Evolutionary conservation across 495 filamentous ascomycete species (phyloP), one percentile per base, ranked within the genome.

Genomic region (Staphylotrichum longicolle): DNA sequence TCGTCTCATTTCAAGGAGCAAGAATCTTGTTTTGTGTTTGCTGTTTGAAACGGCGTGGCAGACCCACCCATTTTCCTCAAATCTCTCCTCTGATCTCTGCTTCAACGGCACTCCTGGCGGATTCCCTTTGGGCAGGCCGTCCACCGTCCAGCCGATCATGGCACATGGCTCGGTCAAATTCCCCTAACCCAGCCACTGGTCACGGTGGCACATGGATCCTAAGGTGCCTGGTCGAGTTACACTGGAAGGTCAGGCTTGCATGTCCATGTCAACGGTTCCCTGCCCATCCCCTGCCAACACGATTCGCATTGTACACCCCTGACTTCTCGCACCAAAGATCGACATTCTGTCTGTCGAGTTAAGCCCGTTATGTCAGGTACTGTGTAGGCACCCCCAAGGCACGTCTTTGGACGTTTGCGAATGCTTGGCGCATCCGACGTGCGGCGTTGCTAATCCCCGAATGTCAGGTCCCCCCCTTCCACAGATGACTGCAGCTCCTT

Each of bases 341-440:
- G 57, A 33, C 62, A 60, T 30, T 49, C 52, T 42, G 4, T 10
- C 27, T 57, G 15, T 11, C 52, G 3, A 30, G 7, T 42, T 60
- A 46, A 48, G 46, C 63, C 63, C 48, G 15, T 53, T 65, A 54
- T 33, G 58, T 61, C 41, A 65, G 63, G 58, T 64, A 42, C 15
- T 7, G 27, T 41, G 8, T 4, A 27, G 12, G 51, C 37, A 0
- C 37, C 37, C 10, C 10, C 37, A 39, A 48, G 45, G 39, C 20
- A 9, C 20, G 20, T 49, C 20, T 41, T 5, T n/a, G 46, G 34
- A 30, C 34, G 46, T 39, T 48, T 48, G 39, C 32, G 15, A 57
- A 54, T n/a, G 9, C 63, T 61, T 65, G 63, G 63, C 58, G 42
- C 40, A 3, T 54, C 9, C 54, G 58, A 49, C 50, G 41, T 61